phyloP scores from a whole-genome alignment of 176 grass and related monocot genomes.

The Coix lacrymajobi region DNA sequence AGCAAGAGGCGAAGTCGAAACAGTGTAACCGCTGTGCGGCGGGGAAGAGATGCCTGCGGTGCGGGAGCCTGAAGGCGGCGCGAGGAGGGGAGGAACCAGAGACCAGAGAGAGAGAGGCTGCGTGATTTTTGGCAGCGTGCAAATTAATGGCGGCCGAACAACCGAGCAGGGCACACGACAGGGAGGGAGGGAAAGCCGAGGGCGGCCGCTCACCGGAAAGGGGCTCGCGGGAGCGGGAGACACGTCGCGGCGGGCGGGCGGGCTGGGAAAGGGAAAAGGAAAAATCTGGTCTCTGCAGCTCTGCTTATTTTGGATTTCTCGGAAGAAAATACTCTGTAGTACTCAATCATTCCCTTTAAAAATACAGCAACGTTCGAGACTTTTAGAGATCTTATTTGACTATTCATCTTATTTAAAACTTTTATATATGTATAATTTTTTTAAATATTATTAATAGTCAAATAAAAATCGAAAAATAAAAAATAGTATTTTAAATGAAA shows the following conservation, averaged over 20 bases:
- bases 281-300: neutral
- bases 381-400: no score
- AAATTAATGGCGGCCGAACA: slow-evolving; percentile 20
- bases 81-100: neutral
- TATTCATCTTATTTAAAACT: no score
- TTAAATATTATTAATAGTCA: no score
- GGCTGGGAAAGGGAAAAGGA: neutral
- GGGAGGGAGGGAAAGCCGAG: neutral
- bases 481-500: no score
- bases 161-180: neutral
- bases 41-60: neutral
- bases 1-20: neutral
- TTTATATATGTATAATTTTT: no score
- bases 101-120: neutral
- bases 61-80: neutral
- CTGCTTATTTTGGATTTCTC: neutral
- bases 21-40: neutral
- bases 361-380: no score
- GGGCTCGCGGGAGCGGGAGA: slow-evolving; percentile 1
- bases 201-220: slow-evolving; percentile 32
- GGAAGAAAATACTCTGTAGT: neutral
- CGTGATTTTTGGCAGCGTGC: neutral
- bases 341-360: no score
- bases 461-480: no score
- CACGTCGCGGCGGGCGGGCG: neutral